These are phyloP conservation scores for Fusarium compactum DNA, from an alignment of 2,329 filamentous ascomycete genomes.

Conservation along the genomic window DNA sequence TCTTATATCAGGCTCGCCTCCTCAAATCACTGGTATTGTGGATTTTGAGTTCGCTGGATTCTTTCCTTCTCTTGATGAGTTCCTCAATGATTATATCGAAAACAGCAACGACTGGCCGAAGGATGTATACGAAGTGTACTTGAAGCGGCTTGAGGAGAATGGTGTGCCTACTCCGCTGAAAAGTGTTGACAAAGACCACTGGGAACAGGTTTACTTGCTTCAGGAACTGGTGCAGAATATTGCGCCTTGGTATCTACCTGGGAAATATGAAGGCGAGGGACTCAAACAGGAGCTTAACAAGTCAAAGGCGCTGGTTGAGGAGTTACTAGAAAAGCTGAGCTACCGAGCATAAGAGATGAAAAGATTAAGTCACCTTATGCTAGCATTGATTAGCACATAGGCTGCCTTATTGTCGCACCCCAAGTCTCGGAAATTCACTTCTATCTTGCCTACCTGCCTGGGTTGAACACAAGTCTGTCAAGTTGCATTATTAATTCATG, in stretches of 20 bases:
- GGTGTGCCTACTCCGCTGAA: background rate
- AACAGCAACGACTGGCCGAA: conserved; percentile 3
- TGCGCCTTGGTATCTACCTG: conserved; percentile 25
- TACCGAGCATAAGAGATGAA: too few species aligned
- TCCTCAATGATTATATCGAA: conserved; percentile 12
- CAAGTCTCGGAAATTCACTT: too few species aligned
- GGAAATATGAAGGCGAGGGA: background rate
- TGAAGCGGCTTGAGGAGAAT: background rate
- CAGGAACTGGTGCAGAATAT: background rate
- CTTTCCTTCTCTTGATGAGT: conserved; percentile 7
- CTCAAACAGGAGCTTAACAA: background rate
- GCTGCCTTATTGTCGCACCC: too few species aligned
- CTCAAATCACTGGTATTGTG: conserved; percentile 5
- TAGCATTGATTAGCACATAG: too few species aligned
- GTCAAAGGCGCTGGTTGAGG: background rate
- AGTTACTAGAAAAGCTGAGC: background rate
- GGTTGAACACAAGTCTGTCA: too few species aligned
- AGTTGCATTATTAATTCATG: too few species aligned
- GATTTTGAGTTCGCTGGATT: conserved; percentile 29
- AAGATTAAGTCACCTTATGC: too few species aligned
- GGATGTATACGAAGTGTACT: background rate
- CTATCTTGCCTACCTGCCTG: too few species aligned
- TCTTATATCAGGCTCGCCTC: background rate
- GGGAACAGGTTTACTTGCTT: background rate
- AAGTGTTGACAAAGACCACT: background rate